Evolutionary conservation across 2,329 filamentous ascomycete species (phyloP).

Genomic region (Calonectria honghensis): DNA sequence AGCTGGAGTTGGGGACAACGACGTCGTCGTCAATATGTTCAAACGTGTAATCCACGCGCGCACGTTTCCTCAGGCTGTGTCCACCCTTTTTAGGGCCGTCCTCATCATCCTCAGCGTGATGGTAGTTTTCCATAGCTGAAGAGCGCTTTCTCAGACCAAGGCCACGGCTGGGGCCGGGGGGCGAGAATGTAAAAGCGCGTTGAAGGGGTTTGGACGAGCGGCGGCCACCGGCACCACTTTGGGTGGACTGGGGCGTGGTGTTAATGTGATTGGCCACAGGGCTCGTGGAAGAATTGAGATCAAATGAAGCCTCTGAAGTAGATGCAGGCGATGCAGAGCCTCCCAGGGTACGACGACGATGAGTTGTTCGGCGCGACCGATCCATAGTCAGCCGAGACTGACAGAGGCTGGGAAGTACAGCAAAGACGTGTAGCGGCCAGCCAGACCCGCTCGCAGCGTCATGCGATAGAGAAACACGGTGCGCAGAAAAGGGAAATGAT

Average conservation of each 20-base stretch:
- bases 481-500: slow-evolving; percentile 44
- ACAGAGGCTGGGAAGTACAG: slow-evolving; percentile 56
- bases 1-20: slow-evolving; percentile 59
- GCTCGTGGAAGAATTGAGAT: slow-evolving; percentile 57
- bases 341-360: slow-evolving; percentile 58
- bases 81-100: slow-evolving; percentile 74
- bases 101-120: slow-evolving; percentile 66
- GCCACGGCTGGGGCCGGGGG: slow-evolving; percentile 56
- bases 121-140: slow-evolving; percentile 64
- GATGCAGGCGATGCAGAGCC: slow-evolving; percentile 60
- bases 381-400: slow-evolving; percentile 60
- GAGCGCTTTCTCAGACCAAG: slow-evolving; percentile 64
- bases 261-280: slow-evolving; percentile 58
- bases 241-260: slow-evolving; percentile 58
- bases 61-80: slow-evolving; percentile 74
- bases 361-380: slow-evolving; percentile 61
- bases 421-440: slow-evolving; percentile 56
- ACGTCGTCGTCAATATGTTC: slow-evolving; percentile 72
- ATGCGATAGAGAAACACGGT: slow-evolving; percentile 49
- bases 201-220: slow-evolving; percentile 61
- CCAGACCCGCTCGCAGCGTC: slow-evolving; percentile 54
- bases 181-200: slow-evolving; percentile 62
- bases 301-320: slow-evolving; percentile 57
- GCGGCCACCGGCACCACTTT: slow-evolving; percentile 53
- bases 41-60: slow-evolving; percentile 75